Evolutionary conservation across 768 basidiomycete genomes (phyloP), one percentile per base, ranked within the genome.

Genomic region (Macrocybe gigantea): DNA sequence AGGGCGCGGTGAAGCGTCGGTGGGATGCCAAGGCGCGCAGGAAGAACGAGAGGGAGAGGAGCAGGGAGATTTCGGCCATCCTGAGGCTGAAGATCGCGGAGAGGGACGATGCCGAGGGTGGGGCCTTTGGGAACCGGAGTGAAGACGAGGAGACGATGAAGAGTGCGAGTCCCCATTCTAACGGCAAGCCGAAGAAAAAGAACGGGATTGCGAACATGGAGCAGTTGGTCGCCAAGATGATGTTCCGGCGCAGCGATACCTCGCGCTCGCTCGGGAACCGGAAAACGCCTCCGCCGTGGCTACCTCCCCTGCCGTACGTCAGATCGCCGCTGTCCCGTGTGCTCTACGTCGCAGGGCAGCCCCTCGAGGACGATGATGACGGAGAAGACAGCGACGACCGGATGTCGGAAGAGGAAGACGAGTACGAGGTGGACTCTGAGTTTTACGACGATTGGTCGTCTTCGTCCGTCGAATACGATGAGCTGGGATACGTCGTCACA

Each of bases 61-160:
- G 71, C 15, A 71, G 73, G 51, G 83, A 85, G 65, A 63, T 83
- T 8, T 71, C 73, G 7, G 68, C 76, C 33, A 64, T 84, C 50
- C 61, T 85, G 52, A 68, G 78, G 55, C 58, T 83, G 51, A 84
- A 83, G 63, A 56, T 80, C 52, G 66, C 49, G 9, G 58, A 56
- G 45, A 45, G 22, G 14, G 49, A 49, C 15, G 34, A 32, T 40
- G 6, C 22, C 12, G 42, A 11, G 11, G 36, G 36, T 14, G 22
- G 22, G 22, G 22, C 4, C 22, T 22, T 22, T 22, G 22, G 22
- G 22, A 22, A 1, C 22, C 22, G 22, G 22, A 22, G 22, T 22
- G 22, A 22, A 4, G 22, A 22, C 22, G 22, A 22, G 22, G 22
- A 22, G 22, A 22, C 22, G 22, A 4, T 22, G 22, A 38, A 38